phyloP scores from a whole-genome alignment of 495 filamentous ascomycete genomes.

The Hyaloscypha bicolor region DNA sequence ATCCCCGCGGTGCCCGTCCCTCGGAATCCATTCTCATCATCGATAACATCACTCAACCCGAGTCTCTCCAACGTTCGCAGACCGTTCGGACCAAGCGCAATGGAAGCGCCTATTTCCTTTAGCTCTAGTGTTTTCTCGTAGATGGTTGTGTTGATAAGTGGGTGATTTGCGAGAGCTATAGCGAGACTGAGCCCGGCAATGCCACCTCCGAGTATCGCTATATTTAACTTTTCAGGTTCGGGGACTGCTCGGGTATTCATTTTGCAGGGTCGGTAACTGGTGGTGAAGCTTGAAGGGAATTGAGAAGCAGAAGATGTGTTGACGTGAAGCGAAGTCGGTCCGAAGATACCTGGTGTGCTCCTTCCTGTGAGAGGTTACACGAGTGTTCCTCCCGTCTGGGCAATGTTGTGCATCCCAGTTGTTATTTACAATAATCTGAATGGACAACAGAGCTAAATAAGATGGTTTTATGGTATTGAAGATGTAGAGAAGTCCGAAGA shows the following conservation, averaged over 20 bases:
- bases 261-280: not conserved
- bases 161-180: conserved; percentile 42
- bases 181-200: conserved; percentile 51
- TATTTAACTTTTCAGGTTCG: not conserved
- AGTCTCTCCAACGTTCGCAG: conserved; percentile 51
- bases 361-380: not conserved
- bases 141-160: conserved; percentile 43
- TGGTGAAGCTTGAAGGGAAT: not conserved
- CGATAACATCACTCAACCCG: conserved; percentile 44
- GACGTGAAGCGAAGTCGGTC: not conserved
- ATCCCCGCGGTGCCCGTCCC: conserved; percentile 38
- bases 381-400: not conserved
- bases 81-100: conserved; percentile 54
- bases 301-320: not conserved
- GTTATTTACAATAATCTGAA: not conserved
- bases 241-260: not conserved
- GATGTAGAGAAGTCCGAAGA: not conserved
- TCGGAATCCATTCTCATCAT: conserved; percentile 43
- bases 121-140: conserved; percentile 50
- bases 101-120: conserved; percentile 50
- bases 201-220: conserved; percentile 50
- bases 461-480: not conserved
- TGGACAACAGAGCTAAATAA: not conserved
- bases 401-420: not conserved
- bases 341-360: not conserved